Evolutionary conservation across 257 asterid species (phyloP), one percentile per base, ranked within the genome.

Genomic region (Solanum pimpinellifolium): DNA sequence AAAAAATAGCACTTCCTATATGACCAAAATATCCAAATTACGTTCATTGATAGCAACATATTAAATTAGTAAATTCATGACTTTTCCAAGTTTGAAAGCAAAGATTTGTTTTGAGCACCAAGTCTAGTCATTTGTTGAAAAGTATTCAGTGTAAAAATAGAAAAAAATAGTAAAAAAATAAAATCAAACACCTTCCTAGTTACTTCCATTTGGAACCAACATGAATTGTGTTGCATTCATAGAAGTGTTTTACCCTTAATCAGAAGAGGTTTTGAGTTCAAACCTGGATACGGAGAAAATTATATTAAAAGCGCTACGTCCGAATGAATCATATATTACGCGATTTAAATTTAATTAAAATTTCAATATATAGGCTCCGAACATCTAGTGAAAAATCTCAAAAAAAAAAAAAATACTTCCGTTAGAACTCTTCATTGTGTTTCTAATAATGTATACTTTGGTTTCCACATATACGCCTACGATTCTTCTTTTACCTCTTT

Each of bases 231-330:
- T 1, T 33, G 0, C 35, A 33, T 5, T 33, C 5, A 33, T 4
- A 4, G 5, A 0, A 33, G 5, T 33, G 0, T 33, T 33, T 33
- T 0, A 33, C 4, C 5, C 1, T 33, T 33, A 3, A 33, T 4
- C 1, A 33, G 1, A 33, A 33, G 1, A 33, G 1, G 0, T 33
- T 0, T 33, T 0, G 5, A 0, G 0, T 4, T 33, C 5, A 0
- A 33, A 33, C 1, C 35, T 33, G 1, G 1, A 4, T 33, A 33
- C 4, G 35, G 0, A 33, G 35, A 33, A 33, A 33, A 33, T 33
- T 0, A 33, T 33, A 33, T 33, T 33, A 0, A 1, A 33, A 33
- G 5, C 5, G 35, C 1, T 1, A 33, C 0, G 1, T 33, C 5
- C 1, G 5, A 33, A 33, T 33, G 0, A 1, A 0, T 1, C 35